These are phyloP conservation scores for Botrytis tulipae DNA, from an alignment of 2,329 filamentous ascomycete genomes.

Conservation along the genomic window DNA sequence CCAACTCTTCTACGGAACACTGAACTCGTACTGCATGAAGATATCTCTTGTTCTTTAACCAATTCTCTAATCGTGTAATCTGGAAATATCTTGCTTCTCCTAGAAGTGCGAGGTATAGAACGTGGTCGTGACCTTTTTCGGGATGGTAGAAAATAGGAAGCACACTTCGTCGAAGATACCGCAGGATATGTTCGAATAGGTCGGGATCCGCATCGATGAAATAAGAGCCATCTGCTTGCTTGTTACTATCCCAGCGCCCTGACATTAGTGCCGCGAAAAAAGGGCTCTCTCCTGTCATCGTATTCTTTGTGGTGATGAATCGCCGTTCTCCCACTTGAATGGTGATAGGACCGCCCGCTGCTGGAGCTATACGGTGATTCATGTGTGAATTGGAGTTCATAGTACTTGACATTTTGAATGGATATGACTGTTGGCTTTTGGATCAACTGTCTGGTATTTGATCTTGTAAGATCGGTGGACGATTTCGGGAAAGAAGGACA, in stretches of 20 bases:
- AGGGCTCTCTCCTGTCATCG: background rate
- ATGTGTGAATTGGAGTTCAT: background rate
- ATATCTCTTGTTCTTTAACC: conserved; percentile 28
- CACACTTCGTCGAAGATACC: conserved; percentile 38
- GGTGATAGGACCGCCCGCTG: background rate
- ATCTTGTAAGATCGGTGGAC: background rate
- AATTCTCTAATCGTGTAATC: conserved; percentile 36
- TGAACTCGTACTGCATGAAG: conserved; percentile 13
- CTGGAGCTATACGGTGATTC: background rate
- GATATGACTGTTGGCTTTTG: background rate
- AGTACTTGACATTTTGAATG: background rate
- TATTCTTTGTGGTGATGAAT: conserved; percentile 14
- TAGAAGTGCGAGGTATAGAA: conserved; percentile 38
- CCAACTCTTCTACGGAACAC: conserved; percentile 20
- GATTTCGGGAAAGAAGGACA: background rate
- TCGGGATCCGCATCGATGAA: conserved; percentile 43
- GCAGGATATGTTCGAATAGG: conserved; percentile 41
- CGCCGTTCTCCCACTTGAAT: conserved; percentile 20
- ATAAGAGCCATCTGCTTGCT: conserved; percentile 37
- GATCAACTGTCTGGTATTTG: rapidly evolving
- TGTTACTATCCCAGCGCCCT: conserved; percentile 30
- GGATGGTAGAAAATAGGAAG: conserved; percentile 41
- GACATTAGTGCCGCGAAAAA: conserved; percentile 28
- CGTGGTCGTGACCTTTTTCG: conserved; percentile 38
- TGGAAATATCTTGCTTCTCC: conserved; percentile 41